Conservation (phyloP, 352 stramenopile species). For the Pythium insidiosum region DNA sequence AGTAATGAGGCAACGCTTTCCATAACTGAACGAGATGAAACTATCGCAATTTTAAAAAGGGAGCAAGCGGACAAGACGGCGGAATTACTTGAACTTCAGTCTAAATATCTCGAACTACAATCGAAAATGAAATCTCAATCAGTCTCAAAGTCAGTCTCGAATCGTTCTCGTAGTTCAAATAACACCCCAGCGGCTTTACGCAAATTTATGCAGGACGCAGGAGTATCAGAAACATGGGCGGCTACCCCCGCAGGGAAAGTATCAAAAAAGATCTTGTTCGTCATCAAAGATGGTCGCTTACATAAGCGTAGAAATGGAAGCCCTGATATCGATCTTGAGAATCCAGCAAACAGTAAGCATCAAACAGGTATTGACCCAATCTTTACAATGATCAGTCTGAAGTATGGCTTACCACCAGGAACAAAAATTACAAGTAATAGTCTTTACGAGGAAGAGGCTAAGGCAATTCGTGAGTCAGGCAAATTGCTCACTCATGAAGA, state of each 20-base stretch:
- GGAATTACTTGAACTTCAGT: not conserved
- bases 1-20: not conserved
- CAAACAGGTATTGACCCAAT: not conserved
- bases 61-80: not conserved
- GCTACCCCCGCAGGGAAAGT: not conserved
- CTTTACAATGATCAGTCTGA: not conserved
- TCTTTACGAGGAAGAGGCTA: not conserved
- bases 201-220: not conserved
- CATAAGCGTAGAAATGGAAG: not conserved
- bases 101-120: not conserved
- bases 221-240: not conserved
- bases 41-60: not conserved
- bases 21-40: not conserved
- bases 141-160: not conserved
- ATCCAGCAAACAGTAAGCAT: not conserved
- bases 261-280: not conserved
- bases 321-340: not conserved
- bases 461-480: not conserved
- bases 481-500: not conserved
- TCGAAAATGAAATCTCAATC: not conserved
- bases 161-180: no score
- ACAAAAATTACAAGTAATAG: not conserved
- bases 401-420: not conserved
- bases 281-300: not conserved
- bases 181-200: not conserved